Conservation (phyloP, 148 eudicot species). For the Heliosperma pusillum region DNA sequence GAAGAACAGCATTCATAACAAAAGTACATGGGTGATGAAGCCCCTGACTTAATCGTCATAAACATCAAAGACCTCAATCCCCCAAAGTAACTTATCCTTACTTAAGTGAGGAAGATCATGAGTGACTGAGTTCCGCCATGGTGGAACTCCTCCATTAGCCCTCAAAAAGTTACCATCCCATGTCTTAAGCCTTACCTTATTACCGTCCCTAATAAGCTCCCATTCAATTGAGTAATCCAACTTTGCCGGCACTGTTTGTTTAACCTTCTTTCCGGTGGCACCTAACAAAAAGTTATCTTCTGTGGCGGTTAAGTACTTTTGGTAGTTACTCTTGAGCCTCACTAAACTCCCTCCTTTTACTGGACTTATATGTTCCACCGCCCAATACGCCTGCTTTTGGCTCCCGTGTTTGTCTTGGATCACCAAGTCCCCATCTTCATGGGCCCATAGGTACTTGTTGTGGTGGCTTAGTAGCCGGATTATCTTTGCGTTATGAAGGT, state of each 20-base stretch:
- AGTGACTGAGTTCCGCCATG: constrained; percentile 85
- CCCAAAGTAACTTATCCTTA: constrained; percentile 41
- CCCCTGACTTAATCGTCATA: background rate
- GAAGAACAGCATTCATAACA: background rate
- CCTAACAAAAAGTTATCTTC: constrained; percentile 60
- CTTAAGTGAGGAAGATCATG: constrained; percentile 69
- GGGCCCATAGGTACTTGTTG: constrained; percentile 59
- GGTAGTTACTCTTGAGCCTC: constrained; percentile 53
- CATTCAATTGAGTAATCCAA: constrained; percentile 68
- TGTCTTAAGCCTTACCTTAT: constrained; percentile 20
- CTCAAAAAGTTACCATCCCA: constrained; percentile 67
- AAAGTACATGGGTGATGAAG: too few species aligned
- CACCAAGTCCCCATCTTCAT: constrained; percentile 51
- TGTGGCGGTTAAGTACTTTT: constrained; percentile 60
- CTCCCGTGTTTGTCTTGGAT: constrained; percentile 51
- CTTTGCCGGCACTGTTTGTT: constrained; percentile 44
- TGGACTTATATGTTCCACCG: constrained; percentile 50
- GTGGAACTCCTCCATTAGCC: constrained; percentile 85
- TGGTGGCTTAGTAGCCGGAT: constrained; percentile 56
- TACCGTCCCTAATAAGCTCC: constrained; percentile 66
- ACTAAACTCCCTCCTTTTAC: constrained; percentile 29
- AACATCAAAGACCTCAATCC: constrained; percentile 26
- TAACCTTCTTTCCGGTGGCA: constrained; percentile 67
- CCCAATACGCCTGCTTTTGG: constrained; percentile 47
- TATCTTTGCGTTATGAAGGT: constrained; percentile 46